Conservation (phyloP, 2,329 filamentous ascomycete species). For the Cercospora sesami region DNA sequence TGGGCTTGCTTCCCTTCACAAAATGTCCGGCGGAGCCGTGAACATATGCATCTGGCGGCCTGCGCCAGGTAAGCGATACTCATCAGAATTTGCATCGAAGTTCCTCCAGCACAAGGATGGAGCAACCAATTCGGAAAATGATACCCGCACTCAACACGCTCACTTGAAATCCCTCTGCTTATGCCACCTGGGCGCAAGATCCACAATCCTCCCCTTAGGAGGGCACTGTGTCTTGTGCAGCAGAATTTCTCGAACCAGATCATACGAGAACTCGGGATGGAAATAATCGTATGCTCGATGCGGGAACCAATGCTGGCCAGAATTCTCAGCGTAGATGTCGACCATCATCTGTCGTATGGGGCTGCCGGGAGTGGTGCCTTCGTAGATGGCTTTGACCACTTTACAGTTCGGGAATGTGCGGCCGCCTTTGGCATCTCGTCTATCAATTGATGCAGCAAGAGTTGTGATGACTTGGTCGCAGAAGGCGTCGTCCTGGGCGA, state of each 20-base stretch:
- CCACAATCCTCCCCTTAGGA: neutral
- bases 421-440: neutral
- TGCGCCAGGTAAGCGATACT: neutral
- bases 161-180: neutral
- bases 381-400: conserved; percentile 7
- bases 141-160: neutral
- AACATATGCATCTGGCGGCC: neutral
- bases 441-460: conserved; percentile 5
- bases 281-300: conserved; percentile 1
- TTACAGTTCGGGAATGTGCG: neutral
- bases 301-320: neutral
- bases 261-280: conserved; percentile 11
- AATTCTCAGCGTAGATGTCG: conserved; percentile 6
- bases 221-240: conserved; percentile 3
- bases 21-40: neutral
- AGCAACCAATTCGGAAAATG: neutral
- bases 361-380: conserved; percentile 2
- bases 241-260: conserved; percentile 7
- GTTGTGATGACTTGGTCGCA: conserved; percentile 11
- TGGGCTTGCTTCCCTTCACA: neutral
- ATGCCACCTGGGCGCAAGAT: neutral
- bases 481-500: conserved; percentile 6
- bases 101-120: neutral
- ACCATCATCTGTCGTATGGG: conserved; percentile 7
- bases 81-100: neutral